Evolutionary conservation across 257 asterid species (phyloP).

Genomic region (Striga asiatica): DNA sequence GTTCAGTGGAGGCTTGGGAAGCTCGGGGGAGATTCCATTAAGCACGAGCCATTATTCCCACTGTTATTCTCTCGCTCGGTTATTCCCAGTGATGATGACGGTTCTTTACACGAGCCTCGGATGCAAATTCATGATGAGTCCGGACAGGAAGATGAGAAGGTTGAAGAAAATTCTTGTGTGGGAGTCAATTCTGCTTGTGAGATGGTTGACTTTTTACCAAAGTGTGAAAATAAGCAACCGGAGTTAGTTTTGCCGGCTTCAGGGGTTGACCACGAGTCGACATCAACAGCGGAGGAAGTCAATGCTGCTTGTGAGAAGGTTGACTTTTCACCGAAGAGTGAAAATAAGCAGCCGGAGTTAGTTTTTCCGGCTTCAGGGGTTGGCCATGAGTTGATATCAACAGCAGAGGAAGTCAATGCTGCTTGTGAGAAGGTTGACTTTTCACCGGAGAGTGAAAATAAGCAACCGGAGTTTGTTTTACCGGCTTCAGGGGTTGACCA

Average conservation of each 20-base stretch:
- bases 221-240: too few species aligned
- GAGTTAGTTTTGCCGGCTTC: too few species aligned
- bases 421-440: constrained; percentile 11
- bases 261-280: too few species aligned
- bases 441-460: constrained; percentile 20
- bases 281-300: too few species aligned
- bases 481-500: constrained; percentile 29
- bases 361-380: too few species aligned
- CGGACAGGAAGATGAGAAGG: neutral
- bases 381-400: too few species aligned
- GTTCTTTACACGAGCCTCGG: neutral
- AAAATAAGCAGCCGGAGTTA: too few species aligned
- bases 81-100: neutral
- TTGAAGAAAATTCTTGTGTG: neutral
- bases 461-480: constrained; percentile 10
- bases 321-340: too few species aligned
- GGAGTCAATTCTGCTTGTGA: too few species aligned
- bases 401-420: constrained; percentile 21
- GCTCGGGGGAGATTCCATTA: constrained; percentile 4
- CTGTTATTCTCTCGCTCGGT: neutral
- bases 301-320: too few species aligned
- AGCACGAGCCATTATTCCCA: neutral
- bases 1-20: constrained; percentile 83
- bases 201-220: too few species aligned
- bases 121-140: neutral